A percentile compares a stretch with the other conserved stretches of the same genome.
Conservation (phyloP, 2,329 filamentous ascomycete genomes). For the Metarhizium guizhouense region DNA sequence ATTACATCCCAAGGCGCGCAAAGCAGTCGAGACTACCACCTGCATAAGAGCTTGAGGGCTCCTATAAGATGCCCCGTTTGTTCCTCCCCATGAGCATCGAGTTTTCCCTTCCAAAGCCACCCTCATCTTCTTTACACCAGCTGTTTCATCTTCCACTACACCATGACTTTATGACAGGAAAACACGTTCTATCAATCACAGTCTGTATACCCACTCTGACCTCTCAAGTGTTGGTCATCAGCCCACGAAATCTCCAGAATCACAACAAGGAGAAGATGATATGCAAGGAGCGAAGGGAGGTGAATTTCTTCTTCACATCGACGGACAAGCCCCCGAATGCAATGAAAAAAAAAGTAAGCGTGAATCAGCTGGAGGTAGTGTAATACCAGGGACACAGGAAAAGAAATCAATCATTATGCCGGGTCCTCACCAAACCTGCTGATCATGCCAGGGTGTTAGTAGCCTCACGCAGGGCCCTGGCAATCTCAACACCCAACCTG, state of each 20-base stretch:
- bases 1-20: too few relatives aligned
- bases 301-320: conserved; percentile 27
- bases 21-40: too few relatives aligned
- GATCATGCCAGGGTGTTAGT: conserved; percentile 1
- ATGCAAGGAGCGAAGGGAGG: neutral
- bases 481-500: conserved; percentile 1
- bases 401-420: neutral
- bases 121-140: too few relatives aligned
- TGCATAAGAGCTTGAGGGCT: too few relatives aligned
- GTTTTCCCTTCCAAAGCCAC: too few relatives aligned
- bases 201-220: neutral
- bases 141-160: neutral
- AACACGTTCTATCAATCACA: neutral
- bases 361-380: conserved; percentile 36
- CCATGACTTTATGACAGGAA: neutral
- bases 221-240: neutral
- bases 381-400: conserved; percentile 34
- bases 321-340: conserved; percentile 25
- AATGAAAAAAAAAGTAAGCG: conserved; percentile 28
- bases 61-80: too few relatives aligned
- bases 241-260: neutral
- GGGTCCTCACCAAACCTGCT: neutral
- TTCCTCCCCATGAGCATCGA: too few relatives aligned
- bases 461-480: conserved; percentile 1
- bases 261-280: neutral